Evolutionary conservation across 805 yeast genomes (phyloP), one percentile per base, ranked within the genome.

Genomic region (Zygoascus bituminiphila): DNA sequence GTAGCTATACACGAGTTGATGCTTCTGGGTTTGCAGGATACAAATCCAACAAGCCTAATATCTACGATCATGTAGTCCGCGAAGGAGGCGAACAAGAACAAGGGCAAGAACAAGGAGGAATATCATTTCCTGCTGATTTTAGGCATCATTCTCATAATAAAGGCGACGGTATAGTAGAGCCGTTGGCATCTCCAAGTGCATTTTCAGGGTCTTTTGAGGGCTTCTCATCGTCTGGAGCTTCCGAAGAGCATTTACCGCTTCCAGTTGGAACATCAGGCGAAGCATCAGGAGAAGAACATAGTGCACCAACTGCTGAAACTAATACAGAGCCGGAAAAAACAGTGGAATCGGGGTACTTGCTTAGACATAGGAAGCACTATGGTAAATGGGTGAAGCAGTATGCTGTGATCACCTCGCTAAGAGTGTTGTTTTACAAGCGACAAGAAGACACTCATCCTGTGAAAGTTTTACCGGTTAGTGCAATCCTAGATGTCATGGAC

Each of bases 341-440:
- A 0, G 61, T 77, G 14, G 71, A 68, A 31, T 59, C 67, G 47
- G 81, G 81, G 0, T 58, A 65, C 42, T 52, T 76, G 12, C 54
- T 66, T 35, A 58, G 76, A 10, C 64, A 74, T 21, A 65, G 65
- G 48, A 70, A 69, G 45, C 58, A 72, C 10, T 70, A 69, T 56
- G 72, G 69, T 54, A 78, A 75, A 53, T 76, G 81, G 80, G 69
- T 66, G 45, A 59, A 60, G 48, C 68, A 68, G 53, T 72, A 69
- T 54, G 62, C 74, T 12, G 65, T 72, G 2, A 57, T 76, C 19
- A 75, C 78, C 14, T 71, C 68, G 53, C 62, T 60, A 23, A 59
- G 63, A 22, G 48, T 77, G 26, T 58, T 66, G 45, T 67, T 76
- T 50, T 73, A 69, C 66, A 74, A 72, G 54, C 52, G 58, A 23